A percentile compares a stretch with the other conserved stretches of the same genome.
Conservation (phyloP, 768 basidiomycete species). For the Termitomyces sp. region DNA sequence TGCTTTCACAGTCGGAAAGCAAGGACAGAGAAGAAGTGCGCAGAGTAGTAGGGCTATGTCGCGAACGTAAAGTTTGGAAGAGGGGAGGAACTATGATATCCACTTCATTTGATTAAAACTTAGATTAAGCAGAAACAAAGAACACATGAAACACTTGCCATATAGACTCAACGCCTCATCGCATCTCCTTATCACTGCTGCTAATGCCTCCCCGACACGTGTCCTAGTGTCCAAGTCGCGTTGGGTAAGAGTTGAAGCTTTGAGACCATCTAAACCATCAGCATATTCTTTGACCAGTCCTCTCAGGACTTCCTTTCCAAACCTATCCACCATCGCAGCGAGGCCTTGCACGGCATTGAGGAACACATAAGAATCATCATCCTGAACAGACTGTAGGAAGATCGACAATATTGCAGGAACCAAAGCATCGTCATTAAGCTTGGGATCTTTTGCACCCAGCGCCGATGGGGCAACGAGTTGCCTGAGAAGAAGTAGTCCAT, state of each 20-base stretch:
- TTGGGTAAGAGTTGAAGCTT: slow-evolving; percentile 40
- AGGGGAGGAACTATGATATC: slow-evolving; percentile 72
- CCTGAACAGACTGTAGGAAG: slow-evolving; percentile 80
- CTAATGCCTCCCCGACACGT: slow-evolving; percentile 83
- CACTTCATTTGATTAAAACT: slow-evolving; percentile 35
- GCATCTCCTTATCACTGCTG: slow-evolving; percentile 67
- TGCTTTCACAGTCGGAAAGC: slow-evolving; percentile 69
- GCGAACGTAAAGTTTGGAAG: slow-evolving; percentile 54
- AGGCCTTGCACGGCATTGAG: slow-evolving; percentile 90
- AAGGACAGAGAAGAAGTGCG: slow-evolving; percentile 60
- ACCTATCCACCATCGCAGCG: slow-evolving; percentile 75
- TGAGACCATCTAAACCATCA: slow-evolving; percentile 46
- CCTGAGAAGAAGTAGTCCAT: slow-evolving; percentile 81
- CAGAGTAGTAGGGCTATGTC: slow-evolving; percentile 65
- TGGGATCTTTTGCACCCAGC: slow-evolving; percentile 16
- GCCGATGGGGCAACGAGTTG: slow-evolving; percentile 56
- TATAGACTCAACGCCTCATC: slow-evolving; percentile 67
- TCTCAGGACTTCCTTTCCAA: slow-evolving; percentile 69
- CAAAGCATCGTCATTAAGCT: slow-evolving; percentile 52
- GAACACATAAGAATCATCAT: slow-evolving; percentile 95
- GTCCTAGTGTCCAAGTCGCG: slow-evolving; percentile 72
- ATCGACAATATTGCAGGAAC: slow-evolving; percentile 83
- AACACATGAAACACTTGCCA: slow-evolving; percentile 39
- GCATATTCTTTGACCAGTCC: slow-evolving; percentile 67
- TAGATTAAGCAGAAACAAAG: background rate